Percentiles rank a stretch among this genome's conserved stretches.
These are phyloP conservation scores for Nannizzia gypsea DNA, from an alignment of 2,329 filamentous ascomycete species.

Conservation along the genomic window DNA sequence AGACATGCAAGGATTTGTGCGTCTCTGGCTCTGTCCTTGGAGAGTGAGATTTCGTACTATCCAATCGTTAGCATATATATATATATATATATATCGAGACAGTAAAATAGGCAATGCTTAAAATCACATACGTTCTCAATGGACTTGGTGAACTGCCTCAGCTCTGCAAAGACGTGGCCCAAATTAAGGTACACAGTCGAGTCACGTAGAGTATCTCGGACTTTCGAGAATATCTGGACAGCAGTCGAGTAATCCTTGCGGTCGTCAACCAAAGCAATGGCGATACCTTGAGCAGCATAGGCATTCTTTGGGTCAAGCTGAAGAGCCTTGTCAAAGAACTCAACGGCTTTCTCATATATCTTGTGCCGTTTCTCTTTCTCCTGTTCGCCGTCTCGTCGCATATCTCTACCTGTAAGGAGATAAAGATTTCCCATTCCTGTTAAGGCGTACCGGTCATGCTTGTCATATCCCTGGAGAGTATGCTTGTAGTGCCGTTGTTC, in stretches of 20 bases:
- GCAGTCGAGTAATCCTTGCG: conserved; percentile 77
- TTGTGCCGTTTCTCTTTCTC: conserved; percentile 85
- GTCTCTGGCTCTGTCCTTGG: conserved; percentile 67
- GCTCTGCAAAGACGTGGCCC: conserved; percentile 81
- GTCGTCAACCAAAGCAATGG: conserved; percentile 87
- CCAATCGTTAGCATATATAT: conserved; percentile 15
- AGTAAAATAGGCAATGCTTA: background rate
- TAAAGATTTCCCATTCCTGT: conserved; percentile 97
- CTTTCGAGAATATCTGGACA: conserved; percentile 76
- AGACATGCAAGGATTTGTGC: conserved; percentile 72
- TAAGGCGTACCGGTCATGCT: conserved; percentile 93
- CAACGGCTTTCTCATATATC: conserved; percentile 80
- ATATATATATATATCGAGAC: no score
- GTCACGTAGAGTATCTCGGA: conserved; percentile 82
- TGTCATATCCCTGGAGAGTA: conserved; percentile 85
- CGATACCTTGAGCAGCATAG: conserved; percentile 90
- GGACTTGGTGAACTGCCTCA: conserved; percentile 79
- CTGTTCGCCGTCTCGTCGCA: conserved; percentile 77
- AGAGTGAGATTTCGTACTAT: conserved; percentile 71
- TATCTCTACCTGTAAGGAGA: conserved; percentile 76
- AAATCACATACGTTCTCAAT: conserved; percentile 56
- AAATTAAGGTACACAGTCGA: conserved; percentile 83
- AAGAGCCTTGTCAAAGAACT: conserved; percentile 96
- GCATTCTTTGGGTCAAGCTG: conserved; percentile 92
- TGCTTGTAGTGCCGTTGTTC: conserved; percentile 95